Conservation (phyloP, 176 grass and related monocot species). For the Melocanna baccifera region DNA sequence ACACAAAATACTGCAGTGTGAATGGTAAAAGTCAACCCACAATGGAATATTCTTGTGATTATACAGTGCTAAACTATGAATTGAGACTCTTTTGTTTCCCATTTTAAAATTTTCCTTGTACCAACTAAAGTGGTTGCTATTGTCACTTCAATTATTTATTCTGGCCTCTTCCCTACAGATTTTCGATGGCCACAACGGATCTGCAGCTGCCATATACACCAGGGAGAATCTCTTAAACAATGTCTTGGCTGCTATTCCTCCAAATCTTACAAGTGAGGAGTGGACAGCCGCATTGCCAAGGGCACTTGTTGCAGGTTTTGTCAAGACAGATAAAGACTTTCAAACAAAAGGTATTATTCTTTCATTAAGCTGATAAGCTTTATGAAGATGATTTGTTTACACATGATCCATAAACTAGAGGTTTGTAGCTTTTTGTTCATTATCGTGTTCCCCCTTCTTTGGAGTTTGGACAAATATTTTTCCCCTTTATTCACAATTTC, state of each 20-base stretch:
- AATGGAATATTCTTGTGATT: constrained; percentile 15
- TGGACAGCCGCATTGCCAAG: constrained; percentile 86
- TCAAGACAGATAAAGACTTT: constrained; percentile 95
- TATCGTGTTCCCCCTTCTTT: background rate
- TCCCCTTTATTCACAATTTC: background rate
- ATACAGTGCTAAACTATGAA: constrained; percentile 17
- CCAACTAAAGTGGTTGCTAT: constrained; percentile 14
- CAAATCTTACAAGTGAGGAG: constrained; percentile 79
- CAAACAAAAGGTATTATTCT: constrained; percentile 59
- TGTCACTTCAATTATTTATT: constrained; percentile 45
- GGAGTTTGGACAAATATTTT: background rate
- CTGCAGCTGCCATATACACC: constrained; percentile 86
- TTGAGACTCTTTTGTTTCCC: background rate
- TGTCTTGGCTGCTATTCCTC: constrained; percentile 75
- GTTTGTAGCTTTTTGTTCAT: background rate
- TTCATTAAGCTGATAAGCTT: constrained; percentile 6
- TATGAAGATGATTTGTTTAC: background rate
- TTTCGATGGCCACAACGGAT: constrained; percentile 93
- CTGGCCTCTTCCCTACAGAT: constrained; percentile 51
- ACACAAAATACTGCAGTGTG: background rate
- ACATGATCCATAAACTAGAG: background rate
- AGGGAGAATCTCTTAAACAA: constrained; percentile 71
- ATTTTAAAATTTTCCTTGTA: background rate
- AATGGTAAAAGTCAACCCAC: background rate
- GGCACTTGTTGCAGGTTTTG: constrained; percentile 91